phyloP scores from a whole-genome alignment of 2,329 filamentous ascomycete species.

The Arthroderma sp. region DNA sequence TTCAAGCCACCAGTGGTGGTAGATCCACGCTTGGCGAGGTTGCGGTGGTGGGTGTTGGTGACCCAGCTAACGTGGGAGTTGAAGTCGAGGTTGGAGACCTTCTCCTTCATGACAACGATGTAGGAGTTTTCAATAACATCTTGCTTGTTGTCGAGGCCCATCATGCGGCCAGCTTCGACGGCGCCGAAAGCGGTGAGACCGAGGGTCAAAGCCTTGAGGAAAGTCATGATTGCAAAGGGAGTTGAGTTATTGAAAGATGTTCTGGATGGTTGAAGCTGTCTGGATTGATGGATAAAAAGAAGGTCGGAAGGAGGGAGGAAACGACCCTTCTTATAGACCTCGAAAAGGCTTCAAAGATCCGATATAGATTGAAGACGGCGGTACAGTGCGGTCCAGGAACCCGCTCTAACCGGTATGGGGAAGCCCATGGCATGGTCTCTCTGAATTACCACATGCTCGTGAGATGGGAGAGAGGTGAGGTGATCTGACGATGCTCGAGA shows the following conservation, averaged over 20 bases:
- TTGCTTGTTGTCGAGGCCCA: conserved; percentile 1
- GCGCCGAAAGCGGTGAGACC: conserved; percentile 7
- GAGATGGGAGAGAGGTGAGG: no score
- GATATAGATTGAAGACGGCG: neutral
- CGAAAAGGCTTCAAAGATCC: neutral
- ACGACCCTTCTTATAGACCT: neutral
- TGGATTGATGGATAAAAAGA: neutral
- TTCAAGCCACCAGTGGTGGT: conserved; percentile 6
- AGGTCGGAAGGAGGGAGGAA: neutral
- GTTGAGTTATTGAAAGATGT: neutral
- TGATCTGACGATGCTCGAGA: no score
- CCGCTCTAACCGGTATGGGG: neutral
- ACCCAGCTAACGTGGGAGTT: conserved; percentile 8
- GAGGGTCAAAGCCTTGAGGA: conserved; percentile 7
- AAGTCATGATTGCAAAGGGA: conserved; percentile 7
- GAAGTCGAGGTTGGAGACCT: conserved; percentile 7
- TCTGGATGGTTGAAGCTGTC: neutral
- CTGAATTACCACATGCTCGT: no score
- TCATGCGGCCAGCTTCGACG: conserved; percentile 8
- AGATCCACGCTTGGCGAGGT: conserved; percentile 6
- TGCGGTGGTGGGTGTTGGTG: conserved; percentile 4
- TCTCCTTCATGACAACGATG: conserved; percentile 11
- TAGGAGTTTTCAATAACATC: conserved; percentile 6
- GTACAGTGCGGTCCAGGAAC: neutral
- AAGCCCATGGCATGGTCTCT: neutral